Conservation (phyloP, 2,329 filamentous ascomycete species). For the Penicillium hordei region DNA sequence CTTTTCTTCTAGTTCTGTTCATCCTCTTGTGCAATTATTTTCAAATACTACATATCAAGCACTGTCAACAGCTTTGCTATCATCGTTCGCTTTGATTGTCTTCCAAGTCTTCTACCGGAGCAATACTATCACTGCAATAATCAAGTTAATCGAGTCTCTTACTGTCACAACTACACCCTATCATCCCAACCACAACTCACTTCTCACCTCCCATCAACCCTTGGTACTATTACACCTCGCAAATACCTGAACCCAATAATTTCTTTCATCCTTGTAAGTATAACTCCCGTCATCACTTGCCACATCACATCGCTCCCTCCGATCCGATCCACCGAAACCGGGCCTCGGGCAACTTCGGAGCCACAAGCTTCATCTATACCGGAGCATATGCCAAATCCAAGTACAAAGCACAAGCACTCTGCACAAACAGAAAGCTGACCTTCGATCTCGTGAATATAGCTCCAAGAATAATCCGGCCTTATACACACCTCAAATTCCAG, state of each 20-base stretch:
- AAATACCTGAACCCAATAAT: not conserved
- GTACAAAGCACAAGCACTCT: constrained; percentile 3
- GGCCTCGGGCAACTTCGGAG: constrained; percentile 21
- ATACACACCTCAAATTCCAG: not conserved
- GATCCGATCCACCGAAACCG: constrained; percentile 15
- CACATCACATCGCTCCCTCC: constrained; percentile 15
- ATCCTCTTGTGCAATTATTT: not conserved
- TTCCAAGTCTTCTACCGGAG: not conserved
- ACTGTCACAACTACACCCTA: not conserved
- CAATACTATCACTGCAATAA: not conserved
- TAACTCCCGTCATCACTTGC: not conserved
- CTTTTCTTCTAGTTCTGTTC: not conserved
- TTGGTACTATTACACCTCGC: not conserved
- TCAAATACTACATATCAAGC: not conserved
- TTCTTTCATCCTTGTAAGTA: constrained; percentile 15
- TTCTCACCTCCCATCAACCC: not conserved
- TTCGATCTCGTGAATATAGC: not conserved
- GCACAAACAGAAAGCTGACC: constrained; percentile 8
- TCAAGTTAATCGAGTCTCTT: not conserved
- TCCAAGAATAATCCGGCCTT: not conserved
- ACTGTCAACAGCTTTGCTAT: not conserved
- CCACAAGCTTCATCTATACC: constrained; percentile 6
- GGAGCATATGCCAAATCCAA: constrained; percentile 9
- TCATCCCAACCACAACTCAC: not conserved
- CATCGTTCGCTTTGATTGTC: not conserved